Base-by-base conservation (phyloP, 768 basidiomycete genomes). In the Boletus barrowsii region DNA sequence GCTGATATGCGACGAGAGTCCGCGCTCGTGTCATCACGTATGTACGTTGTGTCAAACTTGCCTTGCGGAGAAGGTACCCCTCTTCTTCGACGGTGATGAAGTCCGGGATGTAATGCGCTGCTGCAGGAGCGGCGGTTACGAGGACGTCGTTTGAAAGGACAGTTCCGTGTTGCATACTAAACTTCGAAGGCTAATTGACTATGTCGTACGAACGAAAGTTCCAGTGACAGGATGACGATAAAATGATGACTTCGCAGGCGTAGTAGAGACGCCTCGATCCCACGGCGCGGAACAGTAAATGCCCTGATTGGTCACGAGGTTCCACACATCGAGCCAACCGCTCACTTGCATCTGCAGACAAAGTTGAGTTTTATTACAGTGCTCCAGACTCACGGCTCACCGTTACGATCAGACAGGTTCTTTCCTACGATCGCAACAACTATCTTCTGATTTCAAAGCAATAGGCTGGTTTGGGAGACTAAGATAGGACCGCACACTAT, bases 51-150 rank as follows among this genome's bases (percentile, higher is more conserved):
- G 29, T 45, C 46, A 51, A 51, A 62, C 59, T 61, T 55, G 86
- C 92, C 79, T 94, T 94, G 52, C 86, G 79, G 54, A 88, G 72
- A 36, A 95, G 72, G 66, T 88, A 88, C 37, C 76, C 73, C 64
- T 96, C 92, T 72, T 96, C 93, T 29, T 85, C 81, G 53, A 78
- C 80, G 51, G 82, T 82, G 36, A 89, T 75, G 68, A 93, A 94
- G 58, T 91, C 76, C 7, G 89, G 88, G 18, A 93, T 75, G 70
- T 94, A 93, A 64, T 81, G 83, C 4, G 76, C 75, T 51, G 78
- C 75, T 42, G 72, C 63, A 42, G 54, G 57, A 14, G 66, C 58
- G 29, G 74, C 75, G 30, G 49, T 53, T 42, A 58, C 20, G 30
- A 64, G 62, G 51, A 57, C 45, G 17, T 55, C 58, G 39, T 42